Evolutionary conservation across 345 rosid species (phyloP).

Genomic region (Sapria himalayana): DNA sequence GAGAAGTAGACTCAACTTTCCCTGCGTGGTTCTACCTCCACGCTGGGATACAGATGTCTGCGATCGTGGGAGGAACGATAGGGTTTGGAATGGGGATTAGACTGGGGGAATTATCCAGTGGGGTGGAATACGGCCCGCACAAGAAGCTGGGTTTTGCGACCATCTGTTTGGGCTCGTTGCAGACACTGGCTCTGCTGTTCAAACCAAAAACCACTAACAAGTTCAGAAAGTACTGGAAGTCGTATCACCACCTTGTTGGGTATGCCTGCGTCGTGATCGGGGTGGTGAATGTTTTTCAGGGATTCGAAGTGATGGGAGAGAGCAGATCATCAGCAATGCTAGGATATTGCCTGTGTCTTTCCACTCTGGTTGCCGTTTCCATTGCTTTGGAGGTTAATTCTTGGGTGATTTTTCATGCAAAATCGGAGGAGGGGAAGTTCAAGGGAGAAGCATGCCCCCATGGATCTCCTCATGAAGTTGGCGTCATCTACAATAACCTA

Average conservation of each 20-base stretch:
- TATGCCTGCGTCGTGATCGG: conserved; percentile 75
- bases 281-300: conserved; percentile 90
- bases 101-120: conserved; percentile 47
- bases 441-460: conserved; percentile 53
- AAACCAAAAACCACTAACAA: conserved; percentile 74
- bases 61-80: conserved; percentile 34
- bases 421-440: conserved; percentile 81
- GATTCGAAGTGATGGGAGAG: conserved; percentile 73
- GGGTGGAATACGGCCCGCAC: conserved; percentile 55
- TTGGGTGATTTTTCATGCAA: conserved; percentile 86
- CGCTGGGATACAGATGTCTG: conserved; percentile 40
- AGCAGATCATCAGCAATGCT: conserved; percentile 49
- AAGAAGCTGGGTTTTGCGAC: conserved; percentile 59
- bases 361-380: conserved; percentile 52
- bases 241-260: conserved; percentile 92
- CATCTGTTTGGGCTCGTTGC: conserved; percentile 35
- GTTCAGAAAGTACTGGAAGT: conserved; percentile 86
- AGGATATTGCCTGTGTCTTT: conserved; percentile 52
- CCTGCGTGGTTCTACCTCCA: conserved; percentile 85
- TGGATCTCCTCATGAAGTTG: conserved; percentile 17
- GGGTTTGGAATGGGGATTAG: conserved; percentile 64
- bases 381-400: conserved; percentile 81
- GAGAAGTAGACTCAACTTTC: conserved; percentile 44
- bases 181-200: conserved; percentile 63
- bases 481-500: conserved; percentile 10